Evolutionary conservation across 2,329 filamentous ascomycete species (phyloP), one percentile per base, ranked within the genome.

Genomic region (Pestalotiopsis sp.): DNA sequence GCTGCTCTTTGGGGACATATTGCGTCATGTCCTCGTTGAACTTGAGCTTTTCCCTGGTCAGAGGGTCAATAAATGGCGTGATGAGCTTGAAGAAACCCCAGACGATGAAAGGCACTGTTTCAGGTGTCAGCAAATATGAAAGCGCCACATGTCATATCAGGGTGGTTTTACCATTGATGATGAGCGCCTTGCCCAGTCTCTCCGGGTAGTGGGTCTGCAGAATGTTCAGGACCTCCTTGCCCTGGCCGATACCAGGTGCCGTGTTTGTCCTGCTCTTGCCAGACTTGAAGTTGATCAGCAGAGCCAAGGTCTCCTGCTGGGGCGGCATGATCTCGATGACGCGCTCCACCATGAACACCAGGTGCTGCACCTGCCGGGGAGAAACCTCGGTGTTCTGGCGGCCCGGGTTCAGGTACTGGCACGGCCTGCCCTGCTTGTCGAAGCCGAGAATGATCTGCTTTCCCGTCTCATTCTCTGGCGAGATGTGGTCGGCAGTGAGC

Each of bases 171-270:
- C 93, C 88, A 73, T 98, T 97, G 72, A 94, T 92, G 70, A 98
- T 93, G 74, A 98, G 85, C 3, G 95, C 94, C 74, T 92, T 89
- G 60, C 96, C 96, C 39, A 99, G 83, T 66, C 96, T 85, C 83
- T 99, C 96, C 0, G 96, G 96, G 78, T 98, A 98, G 81, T 99
- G 94, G 72, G 92, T 94, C 82, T 99, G 96, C 69, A 99, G 85
- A 73, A 99, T 97, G 78, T 91, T 86, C 73, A 99, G 82, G n/a
- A 94, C 92, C 82, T 97, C 91, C 73, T 92, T 89, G 5, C 92
- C 93, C 76, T 92, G 91, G 38, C 87, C 87, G 67, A 98, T 83
- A 10, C 89, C 89, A 9, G 95, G 94, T 35, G 86, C 84, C 17
- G 88, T 90, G 75, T 94, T 93, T 74, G 91, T 88, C 66, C 93